These are phyloP conservation scores for Somion occarium DNA, from an alignment of 1,284 basidiomycete genomes.

Conservation along the genomic window DNA sequence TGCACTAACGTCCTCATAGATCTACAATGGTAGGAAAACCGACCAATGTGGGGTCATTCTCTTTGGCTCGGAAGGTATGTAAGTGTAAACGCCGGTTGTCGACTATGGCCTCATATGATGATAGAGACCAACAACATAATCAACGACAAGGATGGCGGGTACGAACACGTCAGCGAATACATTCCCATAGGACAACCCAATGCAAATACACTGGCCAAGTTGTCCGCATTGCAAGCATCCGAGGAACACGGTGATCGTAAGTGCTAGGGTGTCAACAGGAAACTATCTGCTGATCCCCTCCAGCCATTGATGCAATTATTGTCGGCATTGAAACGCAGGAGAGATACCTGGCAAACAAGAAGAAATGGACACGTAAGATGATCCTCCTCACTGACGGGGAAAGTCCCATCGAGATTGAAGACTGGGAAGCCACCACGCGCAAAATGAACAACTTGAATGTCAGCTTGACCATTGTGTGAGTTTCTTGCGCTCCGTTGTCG, in stretches of 20 bases:
- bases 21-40: conserved; percentile 86
- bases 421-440: conserved; percentile 67
- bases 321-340: conserved; percentile 80
- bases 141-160: conserved; percentile 58
- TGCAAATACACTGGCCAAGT: conserved; percentile 67
- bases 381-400: conserved; percentile 80
- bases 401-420: conserved; percentile 62
- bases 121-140: conserved; percentile 76
- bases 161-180: conserved; percentile 75
- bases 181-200: conserved; percentile 79
- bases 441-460: conserved; percentile 65
- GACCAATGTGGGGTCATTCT: conserved; percentile 85
- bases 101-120: no score
- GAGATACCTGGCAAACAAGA: conserved; percentile 54
- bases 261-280: conserved; percentile 22
- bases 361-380: conserved; percentile 79
- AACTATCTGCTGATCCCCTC: not conserved
- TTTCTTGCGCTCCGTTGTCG: conserved; percentile 12
- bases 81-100: no score
- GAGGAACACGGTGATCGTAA: conserved; percentile 63
- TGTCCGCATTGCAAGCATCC: conserved; percentile 63
- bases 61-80: conserved; percentile 75
- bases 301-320: conserved; percentile 85
- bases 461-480: conserved; percentile 62
- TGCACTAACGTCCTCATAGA: conserved; percentile 43